A percentile compares a stretch with the other conserved stretches of the same genome.
Conservation (phyloP, 2,329 filamentous ascomycete genomes). For the Phaeosphaeriaceae sp. region DNA sequence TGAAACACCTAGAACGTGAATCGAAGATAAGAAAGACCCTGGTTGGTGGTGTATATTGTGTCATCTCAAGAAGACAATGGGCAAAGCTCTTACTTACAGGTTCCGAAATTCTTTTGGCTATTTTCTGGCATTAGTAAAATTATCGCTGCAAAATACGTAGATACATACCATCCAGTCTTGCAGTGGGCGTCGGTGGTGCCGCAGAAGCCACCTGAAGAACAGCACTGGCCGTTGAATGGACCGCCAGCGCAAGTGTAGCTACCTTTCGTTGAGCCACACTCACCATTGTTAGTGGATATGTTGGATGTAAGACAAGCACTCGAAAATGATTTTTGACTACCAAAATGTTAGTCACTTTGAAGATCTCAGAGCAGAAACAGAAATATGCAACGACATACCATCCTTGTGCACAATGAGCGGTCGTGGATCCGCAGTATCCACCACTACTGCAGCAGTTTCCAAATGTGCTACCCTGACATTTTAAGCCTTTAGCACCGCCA, state of each 20-base stretch:
- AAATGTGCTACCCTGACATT: constrained; percentile 16
- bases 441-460: constrained; percentile 18
- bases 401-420: constrained; percentile 19
- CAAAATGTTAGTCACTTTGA: not conserved
- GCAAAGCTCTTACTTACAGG: not conserved
- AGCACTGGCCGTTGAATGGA: constrained; percentile 18
- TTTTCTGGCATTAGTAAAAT: not conserved
- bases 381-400: constrained; percentile 7
- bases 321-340: constrained; percentile 18
- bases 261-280: constrained; percentile 13
- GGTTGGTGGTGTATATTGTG: not conserved
- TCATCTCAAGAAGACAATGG: not conserved
- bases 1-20: not conserved
- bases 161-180: constrained; percentile 11
- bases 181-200: constrained; percentile 17
- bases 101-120: constrained; percentile 1
- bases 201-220: constrained; percentile 14
- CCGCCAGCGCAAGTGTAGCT: constrained; percentile 13
- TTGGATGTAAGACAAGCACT: constrained; percentile 16
- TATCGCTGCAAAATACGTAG: not conserved
- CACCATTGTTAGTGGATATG: constrained; percentile 12
- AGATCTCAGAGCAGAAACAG: not conserved
- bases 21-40: not conserved
- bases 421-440: constrained; percentile 13
- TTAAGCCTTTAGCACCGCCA: constrained; percentile 15